Conservation (phyloP, 2,329 filamentous ascomycete genomes). For the Aspergillus pseudotamarii region DNA sequence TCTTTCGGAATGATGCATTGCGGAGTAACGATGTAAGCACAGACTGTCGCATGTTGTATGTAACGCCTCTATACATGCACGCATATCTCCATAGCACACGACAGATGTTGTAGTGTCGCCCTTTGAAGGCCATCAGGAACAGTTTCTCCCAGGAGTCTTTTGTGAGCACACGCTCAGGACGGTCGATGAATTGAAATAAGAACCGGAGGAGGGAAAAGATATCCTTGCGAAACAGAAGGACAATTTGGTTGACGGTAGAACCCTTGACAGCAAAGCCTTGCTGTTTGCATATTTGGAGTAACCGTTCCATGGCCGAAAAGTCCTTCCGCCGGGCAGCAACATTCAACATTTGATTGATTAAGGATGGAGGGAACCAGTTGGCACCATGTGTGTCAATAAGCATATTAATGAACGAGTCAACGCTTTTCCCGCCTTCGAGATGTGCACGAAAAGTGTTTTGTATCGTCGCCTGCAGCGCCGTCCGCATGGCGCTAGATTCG, state of each 20-base stretch:
- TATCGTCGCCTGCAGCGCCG: slow-evolving; percentile 34
- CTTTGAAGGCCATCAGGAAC: slow-evolving; percentile 46
- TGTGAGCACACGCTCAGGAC: slow-evolving; percentile 22
- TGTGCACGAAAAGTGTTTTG: slow-evolving; percentile 35
- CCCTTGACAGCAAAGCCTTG: slow-evolving; percentile 30
- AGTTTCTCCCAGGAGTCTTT: slow-evolving; percentile 38
- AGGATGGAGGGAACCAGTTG: slow-evolving; percentile 40
- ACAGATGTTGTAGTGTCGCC: slow-evolving; percentile 44
- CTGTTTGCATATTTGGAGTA: slow-evolving; percentile 36
- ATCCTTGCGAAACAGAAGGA: slow-evolving; percentile 30
- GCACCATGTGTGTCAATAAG: slow-evolving; percentile 40
- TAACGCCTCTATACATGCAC: slow-evolving; percentile 42
- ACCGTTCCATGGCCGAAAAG: slow-evolving; percentile 27
- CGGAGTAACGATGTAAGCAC: slow-evolving; percentile 36
- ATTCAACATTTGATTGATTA: slow-evolving; percentile 43
- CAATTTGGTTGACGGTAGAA: slow-evolving; percentile 31
- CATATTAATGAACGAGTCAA: slow-evolving; percentile 40
- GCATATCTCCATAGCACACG: slow-evolving; percentile 53
- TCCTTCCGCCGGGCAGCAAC: slow-evolving; percentile 31
- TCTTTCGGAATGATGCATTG: slow-evolving; percentile 21
- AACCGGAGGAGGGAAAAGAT: slow-evolving; percentile 28
- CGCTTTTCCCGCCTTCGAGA: slow-evolving; percentile 35
- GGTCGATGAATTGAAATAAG: slow-evolving; percentile 25
- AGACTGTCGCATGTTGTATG: slow-evolving; percentile 35
- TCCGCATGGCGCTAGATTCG: slow-evolving; percentile 25